Base-by-base conservation (phyloP, 208 protist genomes). In the Wallacemonas sp. region DNA sequence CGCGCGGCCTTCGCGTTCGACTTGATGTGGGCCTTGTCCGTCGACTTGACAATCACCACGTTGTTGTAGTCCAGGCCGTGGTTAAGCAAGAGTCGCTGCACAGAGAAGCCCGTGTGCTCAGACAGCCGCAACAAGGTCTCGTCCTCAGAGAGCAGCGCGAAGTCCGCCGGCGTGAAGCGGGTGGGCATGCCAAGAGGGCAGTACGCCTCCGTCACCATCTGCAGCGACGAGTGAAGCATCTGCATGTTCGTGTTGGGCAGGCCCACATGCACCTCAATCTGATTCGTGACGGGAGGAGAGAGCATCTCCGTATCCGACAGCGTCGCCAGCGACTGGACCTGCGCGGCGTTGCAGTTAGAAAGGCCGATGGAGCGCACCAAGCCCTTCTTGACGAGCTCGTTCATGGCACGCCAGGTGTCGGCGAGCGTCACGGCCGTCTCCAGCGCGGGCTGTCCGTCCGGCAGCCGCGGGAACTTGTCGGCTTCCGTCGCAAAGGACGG, bases 331-430 rank as follows among this genome's bases (percentile, higher is more conserved):
- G 82, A 50, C 12, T 74, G 46, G 22, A 97, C 74, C 28, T 97
- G 74, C 36, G 74, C 77, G 7, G 66, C 57, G 4, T 57, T 74
- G 72, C 86, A 97, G 77, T 98, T 97, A 33, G 77, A 91, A 26
- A 97, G 66, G 0, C 95, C 95, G 68, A 98, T 93, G 20, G 81
- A 84, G 55, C 84, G 82, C 42, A 97, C 91, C 7, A 97, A 82
- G 2, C 91, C 92, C 41, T 82, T 79, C 36, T 93, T 76, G 23
- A 97, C 89, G 16, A 97, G 78, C 4, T 65, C 46, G 74, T 74
- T 86, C 95, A 97, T 96, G 4, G 82, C 93, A 1, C 74, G 74
- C 87, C 89, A 97, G 55, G 93, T 97, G 71, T 97, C 88, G 2
- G 57, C 28, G 5, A 73, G 57, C 25, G 65, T 68, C 29, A 77